Base-by-base conservation (phyloP, 1,284 basidiomycete genomes). In the Trametes hirsuta region DNA sequence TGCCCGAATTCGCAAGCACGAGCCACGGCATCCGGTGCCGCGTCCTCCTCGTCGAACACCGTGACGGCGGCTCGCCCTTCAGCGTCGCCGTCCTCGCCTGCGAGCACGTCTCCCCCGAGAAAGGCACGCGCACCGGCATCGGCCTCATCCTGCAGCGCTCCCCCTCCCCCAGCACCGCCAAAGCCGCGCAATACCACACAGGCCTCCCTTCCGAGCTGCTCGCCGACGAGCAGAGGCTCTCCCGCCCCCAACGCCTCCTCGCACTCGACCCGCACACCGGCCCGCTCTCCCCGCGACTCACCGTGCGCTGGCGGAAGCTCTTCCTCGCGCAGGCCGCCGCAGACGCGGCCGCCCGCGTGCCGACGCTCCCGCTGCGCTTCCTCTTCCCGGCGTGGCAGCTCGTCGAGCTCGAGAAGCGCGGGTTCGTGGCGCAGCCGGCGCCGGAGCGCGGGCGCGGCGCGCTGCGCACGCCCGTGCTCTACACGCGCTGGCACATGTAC, bases 331-430 rank as follows among this genome's bases (percentile, higher is more conserved):
- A 50, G 48, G 18, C 44, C 8, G 10, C 6, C 18, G 47, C 10
- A 22, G 47, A 25, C 18, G 46, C 37, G 37, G n/a, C 21, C 37
- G 39, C 39, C 14, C 15, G 12, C 25, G 40, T 44, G 10, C 40
- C 18, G 15, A 42, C 40, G 6, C 39, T 52, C 25, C 50, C 50
- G 18, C 50, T 42, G n/a, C 50, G 40, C 50, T 42, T 52, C 41
- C 50, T 52, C 40, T 52, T 44, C 50, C 50, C 50, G 37, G n/a
- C 50, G 4, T 52, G 50, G 50, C 50, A 35, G 50, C 50, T 52
- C 41, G 40, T 42, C 50, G 50, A 52, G 50, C 50, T 52, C 40
- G 40, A 35, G 15, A 42, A 44, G 40, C 41, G 40, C 25, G 50
- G 50, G n/a, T 52, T 52, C 50, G 24, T 30, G 40, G 40, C 41